phyloP scores from a whole-genome alignment of 148 eudicot genomes.

The Rhododendron mucronatum region DNA sequence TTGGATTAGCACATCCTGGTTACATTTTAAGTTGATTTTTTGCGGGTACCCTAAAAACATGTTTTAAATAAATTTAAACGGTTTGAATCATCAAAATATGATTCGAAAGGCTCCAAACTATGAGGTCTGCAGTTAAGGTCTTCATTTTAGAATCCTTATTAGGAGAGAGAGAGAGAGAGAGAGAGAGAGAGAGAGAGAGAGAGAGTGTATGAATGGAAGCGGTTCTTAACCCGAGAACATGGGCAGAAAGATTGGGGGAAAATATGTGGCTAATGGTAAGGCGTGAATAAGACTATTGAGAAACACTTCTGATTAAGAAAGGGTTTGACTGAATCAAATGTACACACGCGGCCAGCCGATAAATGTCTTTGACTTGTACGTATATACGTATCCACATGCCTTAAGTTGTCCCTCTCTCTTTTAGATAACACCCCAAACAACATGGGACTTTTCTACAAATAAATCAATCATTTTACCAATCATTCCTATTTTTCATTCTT shows the following conservation, averaged over 20 bases:
- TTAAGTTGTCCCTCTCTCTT: neutral
- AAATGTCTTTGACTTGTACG: neutral
- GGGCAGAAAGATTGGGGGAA: neutral
- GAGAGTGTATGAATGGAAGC: neutral
- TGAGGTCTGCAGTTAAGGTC: too few relatives aligned
- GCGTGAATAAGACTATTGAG: neutral
- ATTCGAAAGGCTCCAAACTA: too few relatives aligned
- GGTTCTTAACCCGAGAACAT: neutral
- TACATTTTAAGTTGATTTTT: too few relatives aligned
- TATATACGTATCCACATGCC: neutral
- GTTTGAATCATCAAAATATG: too few relatives aligned
- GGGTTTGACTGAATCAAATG: conserved; percentile 1
- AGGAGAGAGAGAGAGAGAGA: too few relatives aligned
- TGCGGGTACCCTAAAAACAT: too few relatives aligned
- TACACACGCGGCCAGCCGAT: neutral
- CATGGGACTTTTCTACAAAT: neutral
- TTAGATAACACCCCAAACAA: neutral
- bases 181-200: neutral
- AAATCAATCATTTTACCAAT: neutral
- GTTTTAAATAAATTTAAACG: too few relatives aligned
- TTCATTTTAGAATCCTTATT: too few relatives aligned
- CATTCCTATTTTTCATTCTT: neutral
- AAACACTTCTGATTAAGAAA: neutral
- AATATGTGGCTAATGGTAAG: neutral
- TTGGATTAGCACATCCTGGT: too few relatives aligned